Conservation (phyloP, 2,329 filamentous ascomycete genomes). For the Lachnellula hyalina region DNA sequence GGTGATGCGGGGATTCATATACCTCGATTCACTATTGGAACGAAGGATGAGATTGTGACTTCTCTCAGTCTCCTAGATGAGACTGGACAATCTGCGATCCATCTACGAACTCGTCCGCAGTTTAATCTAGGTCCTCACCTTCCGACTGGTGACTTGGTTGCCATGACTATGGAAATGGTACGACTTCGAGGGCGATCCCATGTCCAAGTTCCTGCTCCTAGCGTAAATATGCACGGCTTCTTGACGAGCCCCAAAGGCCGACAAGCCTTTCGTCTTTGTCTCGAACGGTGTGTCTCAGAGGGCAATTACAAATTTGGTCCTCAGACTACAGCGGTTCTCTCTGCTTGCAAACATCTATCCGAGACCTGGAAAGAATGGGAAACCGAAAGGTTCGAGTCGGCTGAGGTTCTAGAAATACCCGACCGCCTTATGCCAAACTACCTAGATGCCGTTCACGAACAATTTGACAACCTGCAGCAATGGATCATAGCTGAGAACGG, state of each 20-base stretch:
- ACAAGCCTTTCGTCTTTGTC: constrained; percentile 13
- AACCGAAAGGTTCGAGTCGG: not conserved
- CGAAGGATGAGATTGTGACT: constrained; percentile 17
- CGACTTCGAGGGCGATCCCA: constrained; percentile 11
- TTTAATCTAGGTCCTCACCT: constrained; percentile 14
- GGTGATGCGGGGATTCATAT: not conserved
- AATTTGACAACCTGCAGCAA: not conserved
- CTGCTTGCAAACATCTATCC: constrained; percentile 3
- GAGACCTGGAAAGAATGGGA: constrained; percentile 10
- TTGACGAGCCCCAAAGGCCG: constrained; percentile 16
- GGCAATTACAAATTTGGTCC: not conserved
- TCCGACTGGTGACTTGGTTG: constrained; percentile 19
- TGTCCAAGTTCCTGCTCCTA: constrained; percentile 23
- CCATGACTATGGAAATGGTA: constrained; percentile 10
- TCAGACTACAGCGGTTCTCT: constrained; percentile 4
- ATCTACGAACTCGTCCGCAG: constrained; percentile 10
- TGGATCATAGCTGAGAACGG: not conserved
- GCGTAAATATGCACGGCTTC: constrained; percentile 20
- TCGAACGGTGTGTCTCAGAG: constrained; percentile 13
- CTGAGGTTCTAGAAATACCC: not conserved
- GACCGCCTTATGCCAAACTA: not conserved
- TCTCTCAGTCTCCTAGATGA: constrained; percentile 14
- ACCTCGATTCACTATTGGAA: not conserved
- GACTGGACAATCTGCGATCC: constrained; percentile 10
- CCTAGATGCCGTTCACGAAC: constrained; percentile 4